phyloP scores from a whole-genome alignment of 495 filamentous ascomycete genomes.

The Annulohypoxylon moriforme region DNA sequence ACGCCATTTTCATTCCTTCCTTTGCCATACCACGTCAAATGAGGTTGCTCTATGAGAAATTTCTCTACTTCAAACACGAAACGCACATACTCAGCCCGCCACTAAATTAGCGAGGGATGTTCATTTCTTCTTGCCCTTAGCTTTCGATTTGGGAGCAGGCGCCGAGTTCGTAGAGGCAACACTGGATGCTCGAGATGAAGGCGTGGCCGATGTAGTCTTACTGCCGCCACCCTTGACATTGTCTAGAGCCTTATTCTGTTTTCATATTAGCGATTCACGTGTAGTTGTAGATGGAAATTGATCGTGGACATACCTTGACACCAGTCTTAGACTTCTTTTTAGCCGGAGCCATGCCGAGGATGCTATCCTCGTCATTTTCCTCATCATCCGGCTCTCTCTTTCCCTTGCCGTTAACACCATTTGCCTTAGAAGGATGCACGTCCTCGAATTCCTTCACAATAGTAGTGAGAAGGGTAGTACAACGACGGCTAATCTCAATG shows the following conservation, averaged over 20 bases:
- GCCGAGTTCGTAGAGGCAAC: constrained; percentile 61
- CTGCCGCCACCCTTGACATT: constrained; percentile 67
- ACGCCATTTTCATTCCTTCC: constrained; percentile 24
- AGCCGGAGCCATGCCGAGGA: constrained; percentile 76
- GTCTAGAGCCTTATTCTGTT: constrained; percentile 71
- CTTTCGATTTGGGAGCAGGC: constrained; percentile 55
- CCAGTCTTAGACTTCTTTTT: constrained; percentile 91
- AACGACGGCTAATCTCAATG: constrained; percentile 88
- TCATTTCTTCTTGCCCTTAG: constrained; percentile 68
- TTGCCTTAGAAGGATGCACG: constrained; percentile 61
- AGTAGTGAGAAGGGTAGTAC: constrained; percentile 92
- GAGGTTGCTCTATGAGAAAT: neutral
- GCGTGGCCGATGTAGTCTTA: constrained; percentile 66
- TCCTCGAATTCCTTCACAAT: constrained; percentile 94
- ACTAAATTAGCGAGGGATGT: neutral
- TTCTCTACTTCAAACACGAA: neutral
- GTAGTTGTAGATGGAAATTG: neutral
- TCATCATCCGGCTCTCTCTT: constrained; percentile 79
- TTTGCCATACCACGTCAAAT: constrained; percentile 14
- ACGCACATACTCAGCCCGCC: neutral
- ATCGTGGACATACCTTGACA: constrained; percentile 66
- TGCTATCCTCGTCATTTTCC: constrained; percentile 84
- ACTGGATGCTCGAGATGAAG: constrained; percentile 65
- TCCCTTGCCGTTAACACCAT: constrained; percentile 75
- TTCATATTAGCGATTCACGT: constrained; percentile 35